phyloP scores from a whole-genome alignment of 352 stramenopile genomes.

The Phytophthora cajani region DNA sequence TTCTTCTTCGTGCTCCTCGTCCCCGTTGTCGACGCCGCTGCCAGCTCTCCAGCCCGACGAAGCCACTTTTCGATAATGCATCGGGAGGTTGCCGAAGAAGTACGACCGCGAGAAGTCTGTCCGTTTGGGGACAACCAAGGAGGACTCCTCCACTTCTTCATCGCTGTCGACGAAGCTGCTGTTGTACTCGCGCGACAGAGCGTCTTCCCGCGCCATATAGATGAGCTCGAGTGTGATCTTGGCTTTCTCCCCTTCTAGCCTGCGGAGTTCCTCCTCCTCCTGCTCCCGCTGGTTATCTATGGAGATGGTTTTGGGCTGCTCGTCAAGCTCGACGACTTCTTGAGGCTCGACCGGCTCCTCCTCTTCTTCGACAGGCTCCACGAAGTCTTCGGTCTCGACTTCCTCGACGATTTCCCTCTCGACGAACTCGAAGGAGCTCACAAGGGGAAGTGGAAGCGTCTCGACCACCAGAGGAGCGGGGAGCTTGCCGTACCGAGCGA shows the following conservation, averaged over 20 bases:
- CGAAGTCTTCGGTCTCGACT: conserved; percentile 14
- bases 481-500: conserved; percentile 52
- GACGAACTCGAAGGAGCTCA: conserved; percentile 43
- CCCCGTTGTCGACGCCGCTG: conserved; percentile 73
- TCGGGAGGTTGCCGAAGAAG: conserved; percentile 73
- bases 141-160: conserved; percentile 52
- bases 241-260: conserved; percentile 24
- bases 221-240: conserved; percentile 36
- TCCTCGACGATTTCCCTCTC: conserved; percentile 17
- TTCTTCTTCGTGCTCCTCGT: conserved; percentile 79
- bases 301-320: conserved; percentile 10
- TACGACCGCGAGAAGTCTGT: conserved; percentile 76
- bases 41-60: conserved; percentile 56
- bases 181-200: conserved; percentile 37
- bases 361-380: conserved; percentile 21
- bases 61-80: conserved; percentile 49
- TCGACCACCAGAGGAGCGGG: conserved; percentile 55
- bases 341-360: conserved; percentile 13
- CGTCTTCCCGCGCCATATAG: conserved; percentile 38
- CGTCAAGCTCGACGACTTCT: conserved; percentile 8
- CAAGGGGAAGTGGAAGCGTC: conserved; percentile 41
- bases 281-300: conserved; percentile 23
- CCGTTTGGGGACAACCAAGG: conserved; percentile 55
- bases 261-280: conserved; percentile 35
- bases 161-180: conserved; percentile 52